These are phyloP conservation scores for Calonectria fujianensis DNA, from an alignment of 2,329 filamentous ascomycete genomes.

Conservation along the genomic window DNA sequence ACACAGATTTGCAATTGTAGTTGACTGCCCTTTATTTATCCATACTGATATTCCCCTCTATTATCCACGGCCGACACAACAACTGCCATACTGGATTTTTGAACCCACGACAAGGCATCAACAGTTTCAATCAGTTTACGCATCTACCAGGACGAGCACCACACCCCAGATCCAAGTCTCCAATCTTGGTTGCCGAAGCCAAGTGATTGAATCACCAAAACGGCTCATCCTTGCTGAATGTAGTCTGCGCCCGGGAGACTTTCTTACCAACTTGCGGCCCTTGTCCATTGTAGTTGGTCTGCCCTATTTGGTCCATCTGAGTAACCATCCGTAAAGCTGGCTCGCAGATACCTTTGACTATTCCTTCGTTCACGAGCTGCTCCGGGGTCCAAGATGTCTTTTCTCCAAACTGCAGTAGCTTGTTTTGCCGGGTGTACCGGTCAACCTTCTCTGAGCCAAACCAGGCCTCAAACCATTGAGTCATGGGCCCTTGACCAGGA, in stretches of 20 bases:
- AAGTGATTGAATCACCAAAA: slow-evolving; percentile 48
- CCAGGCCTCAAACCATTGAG: slow-evolving; percentile 56
- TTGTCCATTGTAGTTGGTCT: slow-evolving; percentile 54
- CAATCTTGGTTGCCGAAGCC: no score
- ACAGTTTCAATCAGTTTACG: no score
- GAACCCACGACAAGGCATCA: background rate
- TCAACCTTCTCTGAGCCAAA: slow-evolving; percentile 51
- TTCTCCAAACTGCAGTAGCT: slow-evolving; percentile 53
- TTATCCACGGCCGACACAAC: background rate
- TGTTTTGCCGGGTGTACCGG: slow-evolving; percentile 52
- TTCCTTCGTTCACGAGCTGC: slow-evolving; percentile 46
- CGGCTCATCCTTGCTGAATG: background rate
- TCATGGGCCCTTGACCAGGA: slow-evolving; percentile 36
- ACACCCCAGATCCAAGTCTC: background rate
- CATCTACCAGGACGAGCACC: background rate
- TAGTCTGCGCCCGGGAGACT: background rate
- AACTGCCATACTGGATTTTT: background rate
- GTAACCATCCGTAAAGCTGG: slow-evolving; percentile 56
- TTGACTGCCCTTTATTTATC: background rate
- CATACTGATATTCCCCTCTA: background rate
- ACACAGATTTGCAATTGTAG: background rate
- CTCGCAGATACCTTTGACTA: slow-evolving; percentile 54
- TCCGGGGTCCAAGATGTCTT: slow-evolving; percentile 52
- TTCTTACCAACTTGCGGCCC: slow-evolving; percentile 34
- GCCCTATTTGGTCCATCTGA: slow-evolving; percentile 58